Evolutionary conservation across 495 filamentous ascomycete species (phyloP), one percentile per base, ranked within the genome.

Genomic region (Aspergillus egyptiacus): DNA sequence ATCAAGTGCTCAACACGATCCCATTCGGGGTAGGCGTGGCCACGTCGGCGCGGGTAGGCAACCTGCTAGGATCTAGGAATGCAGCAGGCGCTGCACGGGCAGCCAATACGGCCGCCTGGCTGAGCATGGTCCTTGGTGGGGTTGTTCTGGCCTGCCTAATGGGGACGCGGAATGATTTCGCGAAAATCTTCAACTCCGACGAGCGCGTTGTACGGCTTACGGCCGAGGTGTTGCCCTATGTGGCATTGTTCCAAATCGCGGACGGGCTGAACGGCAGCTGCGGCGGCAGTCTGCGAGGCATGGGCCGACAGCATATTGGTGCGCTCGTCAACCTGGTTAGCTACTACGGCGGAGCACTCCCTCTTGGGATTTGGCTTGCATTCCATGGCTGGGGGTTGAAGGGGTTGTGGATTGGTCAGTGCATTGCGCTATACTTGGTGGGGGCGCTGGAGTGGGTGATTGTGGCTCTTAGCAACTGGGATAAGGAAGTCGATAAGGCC

Each of bases 201-300:
- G 62, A 73, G 5, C 61, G 73, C 6, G 90, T 96, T 0, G 80
- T 95, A n/a, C 59, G 56, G 3, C 73, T 96, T 2, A 91, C 88
- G 0, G 82, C 86, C 2, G 78, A 90, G 25, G 87, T 95, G 32
- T 80, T 96, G 69, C 90, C 88, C 17, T 90, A 78, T 56, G 89
- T 96, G 9, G 90, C 90, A 2, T 73, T 95, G n/a, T 96, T 96
- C 72, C 90, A 96, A 69, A 89, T 96, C 48, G 87, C 90, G 0
- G 90, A 96, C 64, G 90, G 89, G 2, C 64, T 94, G 46, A 93
- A 91, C 65, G 87, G 86, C 0, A 84, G 80, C 50, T 96, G 90
- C 59, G 89, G 90, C 8, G 90, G 90, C 6, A 81, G 79, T 48
- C 68, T 96, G 9, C 65, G 90, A 40, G 90, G 90, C 0, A 91